Percentiles rank a stretch among this genome's conserved stretches.
Conservation (phyloP, 805 yeast genomes). For the Metschnikowia hibisci region DNA sequence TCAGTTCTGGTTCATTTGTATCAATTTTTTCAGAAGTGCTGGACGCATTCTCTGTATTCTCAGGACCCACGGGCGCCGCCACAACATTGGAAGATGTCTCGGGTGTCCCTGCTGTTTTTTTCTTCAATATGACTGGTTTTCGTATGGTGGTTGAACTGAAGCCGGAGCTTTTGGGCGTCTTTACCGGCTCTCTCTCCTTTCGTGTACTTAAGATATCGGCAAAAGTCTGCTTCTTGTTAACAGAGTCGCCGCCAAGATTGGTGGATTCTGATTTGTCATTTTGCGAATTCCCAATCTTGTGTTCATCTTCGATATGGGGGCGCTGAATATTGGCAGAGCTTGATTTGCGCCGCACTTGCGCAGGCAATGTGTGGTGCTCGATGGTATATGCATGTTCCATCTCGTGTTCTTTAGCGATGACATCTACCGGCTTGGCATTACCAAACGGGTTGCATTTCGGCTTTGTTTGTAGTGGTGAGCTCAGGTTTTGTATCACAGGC, state of each 20-base stretch:
- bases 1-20: not conserved
- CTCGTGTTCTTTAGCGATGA: constrained; percentile 59
- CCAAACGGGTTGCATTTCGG: constrained; percentile 73
- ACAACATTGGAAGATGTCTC: constrained; percentile 1
- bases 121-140: constrained; percentile 39
- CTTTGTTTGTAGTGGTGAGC: not conserved
- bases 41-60: not conserved
- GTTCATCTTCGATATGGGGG: not conserved
- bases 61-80: not conserved
- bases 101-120: constrained; percentile 19
- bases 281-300: not conserved
- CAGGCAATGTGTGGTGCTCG: constrained; percentile 1
- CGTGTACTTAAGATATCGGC: constrained; percentile 37
- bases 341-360: constrained; percentile 3
- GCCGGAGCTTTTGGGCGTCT: constrained; percentile 19
- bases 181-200: constrained; percentile 15
- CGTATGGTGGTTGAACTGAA: constrained; percentile 23
- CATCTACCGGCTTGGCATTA: constrained; percentile 80
- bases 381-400: constrained; percentile 35
- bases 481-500: not conserved
- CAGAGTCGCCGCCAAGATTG: not conserved
- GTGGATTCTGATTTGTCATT: not conserved
- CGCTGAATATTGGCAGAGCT: not conserved
- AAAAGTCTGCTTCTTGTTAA: constrained; percentile 29
- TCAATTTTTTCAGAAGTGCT: not conserved